Evolutionary conservation across 345 rosid species (phyloP), one percentile per base, ranked within the genome.

Genomic region (Ceriops zippeliana): DNA sequence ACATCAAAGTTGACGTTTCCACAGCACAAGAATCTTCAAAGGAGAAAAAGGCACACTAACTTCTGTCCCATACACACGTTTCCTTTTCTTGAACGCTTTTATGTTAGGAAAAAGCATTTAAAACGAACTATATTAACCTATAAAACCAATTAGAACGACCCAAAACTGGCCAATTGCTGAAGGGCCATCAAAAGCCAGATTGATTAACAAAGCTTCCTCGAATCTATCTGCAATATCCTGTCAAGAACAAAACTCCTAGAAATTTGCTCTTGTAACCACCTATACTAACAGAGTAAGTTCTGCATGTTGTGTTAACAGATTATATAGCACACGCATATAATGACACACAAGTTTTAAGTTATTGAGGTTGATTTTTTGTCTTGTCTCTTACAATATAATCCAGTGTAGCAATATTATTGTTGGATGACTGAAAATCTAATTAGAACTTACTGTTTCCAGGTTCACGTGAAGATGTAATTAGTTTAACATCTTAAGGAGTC

Each of bases 141-240:
- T 47, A 67, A 68, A 73, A 64, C 66, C 74, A 80, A 67, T 17
- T 61, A 52, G 38, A 73, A 66, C 63, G 65, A 74, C 46, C 66
- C 66, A 52, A 24, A 46, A 65, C 15, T 32, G 34, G 3, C 61
- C 70, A 59, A 42, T 52, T 42, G 57, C 37, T 30, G 38, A 31
- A 65, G 34, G 24, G 42, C 62, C 76, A 75, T 79, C 79, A 83
- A 34, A 34, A 7, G 79, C 81, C 81, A 73, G 61, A 47, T 66
- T 59, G 52, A 74, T 62, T 62, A 30, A 58, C 61, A 58, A 67
- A 65, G 58, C 22, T 42, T 35, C 56, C 52, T 62, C 46, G 4
- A 62, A 66, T 67, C 32, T 60, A 53, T 52, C 59, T 72, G 6
- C 34, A 28, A 34, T 34, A 34, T 34, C 8, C 37, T 34, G 9